Evolutionary conservation across 495 filamentous ascomycete genomes (phyloP).

Genomic region (Penicillium cinerascens): DNA sequence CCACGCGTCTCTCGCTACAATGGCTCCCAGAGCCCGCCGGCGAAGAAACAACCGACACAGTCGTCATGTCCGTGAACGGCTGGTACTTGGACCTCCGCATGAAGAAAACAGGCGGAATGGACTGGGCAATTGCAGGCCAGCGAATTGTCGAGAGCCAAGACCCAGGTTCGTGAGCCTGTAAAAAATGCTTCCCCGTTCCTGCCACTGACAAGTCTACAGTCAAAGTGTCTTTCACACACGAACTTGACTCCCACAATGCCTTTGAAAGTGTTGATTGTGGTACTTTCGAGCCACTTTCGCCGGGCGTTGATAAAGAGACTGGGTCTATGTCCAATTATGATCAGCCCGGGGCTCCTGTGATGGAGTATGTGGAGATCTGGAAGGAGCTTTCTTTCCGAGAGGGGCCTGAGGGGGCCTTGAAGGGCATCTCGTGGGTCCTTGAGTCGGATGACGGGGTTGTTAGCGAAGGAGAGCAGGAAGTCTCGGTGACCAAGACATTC

Average conservation of each 20-base stretch:
- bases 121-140: constrained; percentile 44
- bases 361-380: constrained; percentile 42
- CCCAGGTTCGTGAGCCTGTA: constrained; percentile 18
- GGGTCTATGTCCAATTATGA: constrained; percentile 40
- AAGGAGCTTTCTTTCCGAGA: constrained; percentile 28
- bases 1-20: constrained; percentile 42
- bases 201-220: constrained; percentile 11
- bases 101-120: constrained; percentile 29
- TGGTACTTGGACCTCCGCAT: constrained; percentile 46
- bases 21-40: constrained; percentile 38
- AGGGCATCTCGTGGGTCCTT: constrained; percentile 36
- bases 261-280: constrained; percentile 40
- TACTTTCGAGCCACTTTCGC: constrained; percentile 34
- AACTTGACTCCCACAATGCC: constrained; percentile 37
- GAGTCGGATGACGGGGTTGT: constrained; percentile 25
- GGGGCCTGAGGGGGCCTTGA: constrained; percentile 18
- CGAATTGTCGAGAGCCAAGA: constrained; percentile 31
- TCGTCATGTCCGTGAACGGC: constrained; percentile 42
- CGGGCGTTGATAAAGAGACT: constrained; percentile 40
- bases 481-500: constrained; percentile 32
- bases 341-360: constrained; percentile 31
- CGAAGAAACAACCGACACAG: constrained; percentile 40
- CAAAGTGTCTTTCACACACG: constrained; percentile 38
- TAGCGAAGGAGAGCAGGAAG: constrained; percentile 18
- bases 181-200: not conserved